Base-by-base conservation (phyloP, 148 eudicot species). In the Vaccinium darrowii region DNA sequence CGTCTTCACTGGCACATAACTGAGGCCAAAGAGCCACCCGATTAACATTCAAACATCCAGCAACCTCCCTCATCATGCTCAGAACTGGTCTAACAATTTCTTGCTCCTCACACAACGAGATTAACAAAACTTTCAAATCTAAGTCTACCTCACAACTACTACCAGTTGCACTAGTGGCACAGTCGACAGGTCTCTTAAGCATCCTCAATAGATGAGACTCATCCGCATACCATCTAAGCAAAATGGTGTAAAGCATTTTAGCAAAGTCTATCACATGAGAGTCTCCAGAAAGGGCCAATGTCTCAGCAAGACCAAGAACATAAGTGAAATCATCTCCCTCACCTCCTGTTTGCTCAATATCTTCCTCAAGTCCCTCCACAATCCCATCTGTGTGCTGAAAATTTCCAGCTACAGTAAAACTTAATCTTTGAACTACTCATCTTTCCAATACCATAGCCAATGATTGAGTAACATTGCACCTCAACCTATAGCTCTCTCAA, bases 11-110 rank as follows among this genome's bases (percentile, higher is more conserved):
- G 76, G 93, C 88, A 90, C 98, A 95, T 78, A 95, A 79, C 88
- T 95, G 98, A 92, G 93, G 98, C 99, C 99, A 95, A 91, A 97
- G 98, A 81, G 99, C 93, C 69, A 95, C 98, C 81, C 98, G 94
- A 84, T 93, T 98, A 82, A 91, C 94, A 91, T 95, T 97, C 85
- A 98, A 98, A 88, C 90, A 93, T 86, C 93, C 99, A 53, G 94
- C 98, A 90, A 92, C 93, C 90, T 94, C 98, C 71, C 96, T 87
- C 92, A 95, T 93, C 98, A 97, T 94, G 93, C 90, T 91, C 87
- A 97, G 86, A 88, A 94, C 98, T 78, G 98, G 98, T 86, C 94
- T 87, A 69, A 95, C 89, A 57, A 91, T 86, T 87, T 95, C 98
- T 87, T 93, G 93, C 84, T 97, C 98, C 92, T 97, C 98, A 81